Base-by-base conservation (phyloP, 2,329 filamentous ascomycete genomes). In the Microdochium bolleyi region DNA sequence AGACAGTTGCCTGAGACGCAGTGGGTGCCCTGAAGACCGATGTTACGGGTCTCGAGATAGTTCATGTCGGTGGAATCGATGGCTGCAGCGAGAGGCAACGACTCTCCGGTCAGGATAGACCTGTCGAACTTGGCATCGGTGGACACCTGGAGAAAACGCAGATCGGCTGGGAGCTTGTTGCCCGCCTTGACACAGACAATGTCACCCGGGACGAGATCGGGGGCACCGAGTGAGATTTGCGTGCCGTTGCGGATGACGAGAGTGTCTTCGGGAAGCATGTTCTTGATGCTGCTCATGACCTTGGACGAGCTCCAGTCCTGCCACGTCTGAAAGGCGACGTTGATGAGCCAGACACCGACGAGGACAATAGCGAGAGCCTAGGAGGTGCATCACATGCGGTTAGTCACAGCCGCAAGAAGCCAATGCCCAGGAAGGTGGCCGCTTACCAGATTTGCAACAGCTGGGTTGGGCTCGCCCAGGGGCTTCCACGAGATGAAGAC, bases 401-500 rank as follows among this genome's bases (percentile, higher is more conserved):
- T 19, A 25, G 44, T 48, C 19, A 24, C 44, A 11, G 27, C 14
- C 25, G n/a, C n/a, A n/a, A 25, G 3, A 8, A 27, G 24, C 44
- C 22, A 13, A 19, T 27, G 4, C 24, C 9, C 14, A 7, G n/a
- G n/a, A 3, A 3, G 24, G 27, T 11, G 13, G 14, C 46, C 48
- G 46, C 57, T 55, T 57, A 64, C 63, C 58, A 83, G 59, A 62
- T 92, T 92, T 7, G 88, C 86, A 14, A 78, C 60, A 0, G 83
- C 78, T 2, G 88, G 87, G 3, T 27, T 30, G 8, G 87, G 87
- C 10, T 87, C 63, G 3, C 87, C 87, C 0, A 92, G 78, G 0
- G 88, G 88, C 57, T 81, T 84, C 87, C 87, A 92, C 2, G 87
- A 82, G 54, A 92, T 71, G 61, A 91, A 89, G 50, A 92, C 87